phyloP scores from a whole-genome alignment of 2,329 filamentous ascomycete species.

The Stagonosporopsis cucurbitacearum region DNA sequence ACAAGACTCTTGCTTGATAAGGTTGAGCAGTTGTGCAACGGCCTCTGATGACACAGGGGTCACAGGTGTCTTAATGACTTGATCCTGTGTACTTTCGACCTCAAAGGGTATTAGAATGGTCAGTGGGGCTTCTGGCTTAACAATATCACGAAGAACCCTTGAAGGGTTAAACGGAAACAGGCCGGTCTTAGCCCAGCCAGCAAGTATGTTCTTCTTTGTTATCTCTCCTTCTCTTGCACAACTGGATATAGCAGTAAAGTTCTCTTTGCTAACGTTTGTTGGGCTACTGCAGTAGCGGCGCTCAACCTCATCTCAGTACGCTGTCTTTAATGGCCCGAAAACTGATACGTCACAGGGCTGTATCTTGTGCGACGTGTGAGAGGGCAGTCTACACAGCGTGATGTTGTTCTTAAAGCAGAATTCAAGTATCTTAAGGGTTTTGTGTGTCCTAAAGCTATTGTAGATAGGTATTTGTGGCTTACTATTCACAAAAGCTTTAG shows the following conservation, averaged over 20 bases:
- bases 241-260: conserved; percentile 28
- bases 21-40: not conserved
- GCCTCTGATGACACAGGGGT: not conserved
- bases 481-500: conserved; percentile 35
- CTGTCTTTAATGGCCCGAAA: conserved; percentile 21
- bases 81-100: conserved; percentile 4
- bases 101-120: not conserved
- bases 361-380: not conserved
- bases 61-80: not conserved
- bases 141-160: conserved; percentile 35
- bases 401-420: not conserved
- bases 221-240: conserved; percentile 25
- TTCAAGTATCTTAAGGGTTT: conserved; percentile 14
- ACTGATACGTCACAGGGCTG: not conserved
- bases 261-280: conserved; percentile 8
- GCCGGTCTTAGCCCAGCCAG: conserved; percentile 27
- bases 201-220: conserved; percentile 33
- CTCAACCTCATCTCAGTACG: not conserved
- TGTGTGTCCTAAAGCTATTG: conserved; percentile 46
- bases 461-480: conserved; percentile 44
- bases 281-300: no score
- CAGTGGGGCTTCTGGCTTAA: conserved; percentile 18
- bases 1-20: not conserved
- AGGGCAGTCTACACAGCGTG: not conserved
- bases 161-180: conserved; percentile 35